Base-by-base conservation (phyloP, 2,329 filamentous ascomycete species). In the Alternaria hordeiaustralica region DNA sequence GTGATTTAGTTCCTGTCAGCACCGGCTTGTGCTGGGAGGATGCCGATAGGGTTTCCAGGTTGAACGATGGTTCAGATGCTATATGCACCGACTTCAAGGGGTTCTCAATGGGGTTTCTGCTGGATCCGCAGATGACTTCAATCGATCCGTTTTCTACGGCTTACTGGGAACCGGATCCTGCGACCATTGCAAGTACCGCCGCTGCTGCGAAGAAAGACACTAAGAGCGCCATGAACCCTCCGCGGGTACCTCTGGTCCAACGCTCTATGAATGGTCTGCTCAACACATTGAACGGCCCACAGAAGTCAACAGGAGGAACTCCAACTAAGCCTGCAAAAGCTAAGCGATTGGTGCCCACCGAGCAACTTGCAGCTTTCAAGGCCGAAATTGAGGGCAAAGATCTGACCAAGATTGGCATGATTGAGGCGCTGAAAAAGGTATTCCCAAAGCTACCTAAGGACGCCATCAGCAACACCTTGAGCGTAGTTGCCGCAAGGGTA, bases 11-110 rank as follows among this genome's bases (percentile, higher is more conserved):
- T 74, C 93, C 94, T 0, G 84, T 91, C 45, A 92, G 87, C 75
- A 93, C 89, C 4, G 96, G 95, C 0, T 82, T 98, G 10, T 96
- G 91, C 76, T 99, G 94, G 87, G 92, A 97, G 74, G 86, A 91
- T 74, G 78, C 77, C 10, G 59, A 67, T 13, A 76, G 77, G 7
- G 71, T 79, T 3, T 61, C 79, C 82, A 65, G 81, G 83, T 54
- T 79, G 81, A 67, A 85, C 76, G 73, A 84, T 79, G 68, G 85
- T 79, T 71, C 78, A 1, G 74, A 68, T 25, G 81, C 83, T 3
- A 85, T 80, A 44, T 79, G 85, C 81, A 78, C 82, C 13, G 82
- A 86, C n/a, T 77, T 87, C 59, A 76, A 88, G 62, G 83, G 86
- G 8, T 92, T 91, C 79, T 88, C 86, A 67, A 90, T 97, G 82